These are phyloP conservation scores for Teratosphaeria gauchensis DNA, from an alignment of 2,329 filamentous ascomycete genomes.

Conservation along the genomic window DNA sequence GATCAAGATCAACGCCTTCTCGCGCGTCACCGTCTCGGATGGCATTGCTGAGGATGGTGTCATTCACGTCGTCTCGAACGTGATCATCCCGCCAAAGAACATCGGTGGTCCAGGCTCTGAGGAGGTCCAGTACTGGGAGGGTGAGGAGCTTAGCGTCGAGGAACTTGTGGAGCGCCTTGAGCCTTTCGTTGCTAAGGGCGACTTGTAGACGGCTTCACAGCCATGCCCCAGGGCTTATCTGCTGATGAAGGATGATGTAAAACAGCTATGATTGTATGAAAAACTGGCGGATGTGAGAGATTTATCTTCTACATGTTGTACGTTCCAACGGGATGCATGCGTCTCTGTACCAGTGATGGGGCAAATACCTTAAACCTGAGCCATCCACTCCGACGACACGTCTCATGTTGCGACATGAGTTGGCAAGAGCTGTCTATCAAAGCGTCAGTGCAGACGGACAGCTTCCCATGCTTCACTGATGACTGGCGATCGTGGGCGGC, in stretches of 20 bases:
- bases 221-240: neutral
- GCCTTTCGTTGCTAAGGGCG: constrained; percentile 32
- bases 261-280: neutral
- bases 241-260: neutral
- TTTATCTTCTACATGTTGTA: no score
- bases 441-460: no score
- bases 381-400: no score
- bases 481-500: no score
- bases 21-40: constrained; percentile 57
- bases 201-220: constrained; percentile 11
- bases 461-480: no score
- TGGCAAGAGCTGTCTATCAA: no score
- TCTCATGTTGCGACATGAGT: no score
- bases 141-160: constrained; percentile 48
- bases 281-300: no score
- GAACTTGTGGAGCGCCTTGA: constrained; percentile 50
- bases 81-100: constrained; percentile 67
- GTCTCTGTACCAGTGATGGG: no score
- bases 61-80: constrained; percentile 62
- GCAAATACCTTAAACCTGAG: no score
- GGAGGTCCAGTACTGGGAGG: constrained; percentile 31
- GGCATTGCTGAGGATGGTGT: constrained; percentile 69
- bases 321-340: no score
- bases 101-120: constrained; percentile 23
- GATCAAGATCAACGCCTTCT: constrained; percentile 68